Evolutionary conservation across 768 basidiomycete genomes (phyloP).

Genomic region (Brasilioporus rufonigricans): DNA sequence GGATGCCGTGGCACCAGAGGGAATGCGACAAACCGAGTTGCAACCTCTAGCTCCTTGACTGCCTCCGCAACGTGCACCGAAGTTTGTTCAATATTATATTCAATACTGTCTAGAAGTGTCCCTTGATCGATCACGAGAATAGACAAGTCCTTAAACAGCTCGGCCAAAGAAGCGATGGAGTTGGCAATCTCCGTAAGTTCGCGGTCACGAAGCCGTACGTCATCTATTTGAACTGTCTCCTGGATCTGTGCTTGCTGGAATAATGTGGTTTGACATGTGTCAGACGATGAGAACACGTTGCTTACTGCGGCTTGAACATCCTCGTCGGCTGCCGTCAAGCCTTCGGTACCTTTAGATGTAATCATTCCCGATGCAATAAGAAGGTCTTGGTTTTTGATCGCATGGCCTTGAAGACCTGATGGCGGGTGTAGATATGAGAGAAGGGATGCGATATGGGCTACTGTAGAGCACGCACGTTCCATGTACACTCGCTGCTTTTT

Average conservation of each 20-base stretch:
- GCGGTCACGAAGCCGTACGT: slow-evolving; percentile 50
- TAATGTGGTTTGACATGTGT: slow-evolving; percentile 11
- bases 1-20: not conserved
- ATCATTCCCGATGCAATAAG: slow-evolving; percentile 87
- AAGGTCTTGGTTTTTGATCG: slow-evolving; percentile 95
- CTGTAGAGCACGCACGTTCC: slow-evolving; percentile 71
- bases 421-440: slow-evolving; percentile 14
- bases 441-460: slow-evolving; percentile 7
- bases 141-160: slow-evolving; percentile 94
- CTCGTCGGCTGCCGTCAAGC: slow-evolving; percentile 83
- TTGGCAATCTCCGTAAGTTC: slow-evolving; percentile 90
- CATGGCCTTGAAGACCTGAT: slow-evolving; percentile 92
- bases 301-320: slow-evolving; percentile 84
- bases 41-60: slow-evolving; percentile 78
- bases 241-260: slow-evolving; percentile 34
- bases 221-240: slow-evolving; percentile 38
- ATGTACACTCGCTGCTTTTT: slow-evolving; percentile 99
- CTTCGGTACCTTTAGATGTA: slow-evolving; percentile 77
- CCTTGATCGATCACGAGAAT: slow-evolving; percentile 96
- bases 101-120: slow-evolving; percentile 92
- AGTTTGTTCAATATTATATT: slow-evolving; percentile 96
- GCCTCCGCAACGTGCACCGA: slow-evolving; percentile 79
- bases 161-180: slow-evolving; percentile 87
- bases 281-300: slow-evolving; percentile 24
- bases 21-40: slow-evolving; percentile 61